A percentile compares a stretch with the other conserved stretches of the same genome.
Evolutionary conservation across 1,284 basidiomycete genomes (phyloP).

Genomic region (Megacollybia platyphylla): DNA sequence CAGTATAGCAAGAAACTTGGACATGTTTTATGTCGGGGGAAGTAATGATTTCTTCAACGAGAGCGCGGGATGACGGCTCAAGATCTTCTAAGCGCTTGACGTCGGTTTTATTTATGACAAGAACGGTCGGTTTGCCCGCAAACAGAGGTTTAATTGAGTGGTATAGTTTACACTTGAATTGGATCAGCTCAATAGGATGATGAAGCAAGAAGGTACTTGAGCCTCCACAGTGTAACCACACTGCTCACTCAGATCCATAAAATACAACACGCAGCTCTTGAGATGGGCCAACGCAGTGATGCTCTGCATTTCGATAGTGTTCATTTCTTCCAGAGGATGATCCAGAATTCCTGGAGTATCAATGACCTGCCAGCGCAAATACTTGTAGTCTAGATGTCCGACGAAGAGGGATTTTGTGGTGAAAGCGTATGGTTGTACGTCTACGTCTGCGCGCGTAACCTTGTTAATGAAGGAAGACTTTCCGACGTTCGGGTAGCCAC

Average conservation of each 20-base stretch:
- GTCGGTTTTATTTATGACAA: constrained; percentile 96
- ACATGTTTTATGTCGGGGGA: constrained; percentile 60
- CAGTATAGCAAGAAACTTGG: constrained; percentile 85
- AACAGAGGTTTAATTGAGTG: constrained; percentile 97
- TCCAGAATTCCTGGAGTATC: constrained; percentile 90
- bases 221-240: constrained; percentile 93
- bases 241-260: constrained; percentile 95
- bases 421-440: constrained; percentile 96
- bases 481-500: constrained; percentile 95
- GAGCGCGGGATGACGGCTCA: constrained; percentile 54
- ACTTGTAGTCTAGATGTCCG: constrained; percentile 95
- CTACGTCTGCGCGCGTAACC: constrained; percentile 92
- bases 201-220: constrained; percentile 39
- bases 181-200: constrained; percentile 2
- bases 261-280: constrained; percentile 86
- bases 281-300: constrained; percentile 93
- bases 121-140: constrained; percentile 78
- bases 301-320: constrained; percentile 98
- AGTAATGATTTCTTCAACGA: constrained; percentile 80
- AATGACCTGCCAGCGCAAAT: constrained; percentile 95
- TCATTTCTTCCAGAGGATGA: constrained; percentile 96
- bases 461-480: constrained; percentile 98
- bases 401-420: constrained; percentile 96
- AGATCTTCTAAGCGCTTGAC: constrained; percentile 79
- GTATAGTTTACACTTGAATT: constrained; percentile 81